These are phyloP conservation scores for Phytophthora tentaculata DNA, from an alignment of 352 stramenopile genomes.

Conservation along the genomic window DNA sequence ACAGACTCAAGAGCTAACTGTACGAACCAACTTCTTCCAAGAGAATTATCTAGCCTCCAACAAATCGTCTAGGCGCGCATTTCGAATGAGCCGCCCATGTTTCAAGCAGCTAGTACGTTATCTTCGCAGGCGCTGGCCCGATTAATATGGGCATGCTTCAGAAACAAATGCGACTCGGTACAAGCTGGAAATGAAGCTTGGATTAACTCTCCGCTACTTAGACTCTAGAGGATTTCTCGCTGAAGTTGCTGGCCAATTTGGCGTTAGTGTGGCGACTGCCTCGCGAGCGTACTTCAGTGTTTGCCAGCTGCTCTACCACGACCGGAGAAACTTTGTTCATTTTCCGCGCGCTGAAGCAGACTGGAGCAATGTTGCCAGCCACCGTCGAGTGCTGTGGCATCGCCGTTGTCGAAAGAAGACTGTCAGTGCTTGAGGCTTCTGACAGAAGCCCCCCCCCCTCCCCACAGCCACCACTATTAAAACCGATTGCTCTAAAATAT, in stretches of 20 bases:
- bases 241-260: not conserved
- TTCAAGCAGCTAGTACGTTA: not conserved
- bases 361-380: not conserved
- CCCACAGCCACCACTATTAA: too few relatives aligned
- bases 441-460: too few relatives aligned
- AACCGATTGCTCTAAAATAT: too few relatives aligned
- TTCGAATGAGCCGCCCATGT: not conserved
- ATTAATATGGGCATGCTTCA: not conserved
- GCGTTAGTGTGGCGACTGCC: not conserved
- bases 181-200: not conserved
- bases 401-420: too few relatives aligned
- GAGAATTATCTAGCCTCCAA: not conserved
- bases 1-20: not conserved
- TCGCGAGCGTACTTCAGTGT: not conserved
- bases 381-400: too few relatives aligned
- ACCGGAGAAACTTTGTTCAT: not conserved
- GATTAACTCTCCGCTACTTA: not conserved
- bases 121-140: not conserved
- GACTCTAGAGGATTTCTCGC: not conserved
- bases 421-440: too few relatives aligned
- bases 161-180: not conserved
- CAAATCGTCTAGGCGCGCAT: not conserved
- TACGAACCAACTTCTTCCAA: not conserved
- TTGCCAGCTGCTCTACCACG: not conserved
- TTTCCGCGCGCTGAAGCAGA: not conserved